Evolutionary conservation across 163 green algal species (phyloP).

Genomic region (Dunaliella salina): DNA sequence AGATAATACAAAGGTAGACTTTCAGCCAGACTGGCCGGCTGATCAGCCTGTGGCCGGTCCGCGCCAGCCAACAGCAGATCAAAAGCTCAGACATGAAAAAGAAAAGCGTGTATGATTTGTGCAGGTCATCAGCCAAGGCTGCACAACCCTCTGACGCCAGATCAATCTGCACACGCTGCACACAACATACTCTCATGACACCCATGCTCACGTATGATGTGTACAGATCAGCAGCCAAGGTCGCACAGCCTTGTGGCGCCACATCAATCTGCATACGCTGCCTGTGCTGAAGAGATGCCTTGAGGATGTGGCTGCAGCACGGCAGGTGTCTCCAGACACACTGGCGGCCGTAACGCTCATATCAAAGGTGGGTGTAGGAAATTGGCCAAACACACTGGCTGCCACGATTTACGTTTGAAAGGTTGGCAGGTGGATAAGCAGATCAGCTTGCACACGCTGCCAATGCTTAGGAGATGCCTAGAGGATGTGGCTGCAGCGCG

Average conservation of each 20-base stretch:
- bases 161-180: neutral
- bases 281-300: neutral
- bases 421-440: too few species aligned
- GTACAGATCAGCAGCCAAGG: neutral
- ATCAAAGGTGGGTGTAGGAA: neutral
- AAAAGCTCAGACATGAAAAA: too few species aligned
- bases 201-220: too few species aligned
- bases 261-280: neutral
- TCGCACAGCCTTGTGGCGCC: neutral
- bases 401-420: neutral
- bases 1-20: too few species aligned
- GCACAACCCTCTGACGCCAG: neutral
- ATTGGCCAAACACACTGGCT: neutral
- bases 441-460: neutral
- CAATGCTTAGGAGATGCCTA: neutral
- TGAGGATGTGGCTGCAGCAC: neutral
- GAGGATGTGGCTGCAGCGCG: neutral
- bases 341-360: neutral
- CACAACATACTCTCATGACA: too few species aligned
- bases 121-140: neutral
- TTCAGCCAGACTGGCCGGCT: too few species aligned
- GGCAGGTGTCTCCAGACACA: neutral
- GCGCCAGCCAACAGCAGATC: too few species aligned
- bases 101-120: too few species aligned
- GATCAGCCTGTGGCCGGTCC: too few species aligned